Percentiles rank a stretch among this genome's conserved stretches.
Conservation (phyloP, 2,329 filamentous ascomycete species). For the Penicillium sp. region DNA sequence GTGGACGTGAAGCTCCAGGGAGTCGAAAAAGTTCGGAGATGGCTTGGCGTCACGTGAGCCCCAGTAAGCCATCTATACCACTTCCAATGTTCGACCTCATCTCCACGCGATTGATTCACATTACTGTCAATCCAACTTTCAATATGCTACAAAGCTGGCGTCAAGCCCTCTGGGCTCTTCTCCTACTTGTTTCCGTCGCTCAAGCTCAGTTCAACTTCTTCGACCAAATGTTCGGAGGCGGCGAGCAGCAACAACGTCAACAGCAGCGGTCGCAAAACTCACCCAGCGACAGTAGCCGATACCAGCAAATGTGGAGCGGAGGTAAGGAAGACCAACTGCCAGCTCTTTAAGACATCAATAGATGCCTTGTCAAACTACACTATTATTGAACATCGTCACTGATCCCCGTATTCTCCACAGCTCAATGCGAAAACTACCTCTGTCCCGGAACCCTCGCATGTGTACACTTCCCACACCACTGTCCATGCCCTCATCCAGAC, state of each 20-base stretch:
- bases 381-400: not conserved
- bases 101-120: not conserved
- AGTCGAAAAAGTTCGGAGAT: constrained; percentile 24
- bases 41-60: constrained; percentile 32
- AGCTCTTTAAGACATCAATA: not conserved
- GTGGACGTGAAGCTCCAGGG: constrained; percentile 23
- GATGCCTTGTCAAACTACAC: not conserved
- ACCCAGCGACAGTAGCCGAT: constrained; percentile 79
- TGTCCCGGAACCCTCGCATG: constrained; percentile 93
- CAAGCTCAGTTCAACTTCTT: constrained; percentile 94
- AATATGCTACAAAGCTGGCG: constrained; percentile 31
- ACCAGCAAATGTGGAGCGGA: constrained; percentile 69
- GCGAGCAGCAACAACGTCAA: constrained; percentile 56
- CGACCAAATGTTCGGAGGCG: constrained; percentile 88
- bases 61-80: constrained; percentile 26
- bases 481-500: constrained; percentile 80
- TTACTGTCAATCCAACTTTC: not conserved
- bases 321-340: constrained; percentile 50
- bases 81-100: not conserved
- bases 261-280: constrained; percentile 70
- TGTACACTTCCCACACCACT: constrained; percentile 95
- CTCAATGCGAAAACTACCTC: constrained; percentile 89
- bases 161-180: constrained; percentile 46
- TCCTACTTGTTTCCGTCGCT: constrained; percentile 61
- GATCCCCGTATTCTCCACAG: constrained; percentile 47